Conservation (phyloP, 2,329 filamentous ascomycete genomes). For the Diaporthe batatas region DNA sequence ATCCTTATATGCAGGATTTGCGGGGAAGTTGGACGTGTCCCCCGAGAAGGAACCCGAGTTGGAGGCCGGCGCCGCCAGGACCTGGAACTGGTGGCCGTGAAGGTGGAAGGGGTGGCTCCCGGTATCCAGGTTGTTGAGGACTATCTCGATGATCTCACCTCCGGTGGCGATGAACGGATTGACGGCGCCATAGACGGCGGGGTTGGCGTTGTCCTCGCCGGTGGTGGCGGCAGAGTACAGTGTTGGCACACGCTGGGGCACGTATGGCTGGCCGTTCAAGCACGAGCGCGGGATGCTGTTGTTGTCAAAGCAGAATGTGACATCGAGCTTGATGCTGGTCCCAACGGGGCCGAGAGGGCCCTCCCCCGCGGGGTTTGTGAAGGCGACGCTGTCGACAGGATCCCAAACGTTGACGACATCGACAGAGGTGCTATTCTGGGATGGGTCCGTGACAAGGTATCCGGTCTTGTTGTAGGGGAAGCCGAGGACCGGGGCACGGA, state of each 20-base stretch:
- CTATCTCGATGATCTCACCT: constrained; percentile 59
- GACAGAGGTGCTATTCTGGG: constrained; percentile 46
- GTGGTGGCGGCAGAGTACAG: constrained; percentile 78
- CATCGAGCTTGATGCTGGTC: constrained; percentile 67
- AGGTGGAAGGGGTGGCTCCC: constrained; percentile 66
- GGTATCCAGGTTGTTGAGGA: constrained; percentile 63
- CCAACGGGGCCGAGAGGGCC: constrained; percentile 65
- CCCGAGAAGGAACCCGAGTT: constrained; percentile 55
- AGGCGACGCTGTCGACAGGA: constrained; percentile 73
- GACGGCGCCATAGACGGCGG: constrained; percentile 58
- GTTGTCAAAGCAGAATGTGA: constrained; percentile 70
- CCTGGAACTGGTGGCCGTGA: constrained; percentile 69
- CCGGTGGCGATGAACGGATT: constrained; percentile 56
- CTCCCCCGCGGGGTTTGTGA: constrained; percentile 68
- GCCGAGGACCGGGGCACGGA: constrained; percentile 48
- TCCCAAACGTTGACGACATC: constrained; percentile 55
- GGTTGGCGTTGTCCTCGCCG: constrained; percentile 58
- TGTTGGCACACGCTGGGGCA: constrained; percentile 76
- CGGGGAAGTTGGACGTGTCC: constrained; percentile 47
- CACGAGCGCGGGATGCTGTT: constrained; percentile 73
- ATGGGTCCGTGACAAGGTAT: constrained; percentile 56
- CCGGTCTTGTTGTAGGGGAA: constrained; percentile 60
- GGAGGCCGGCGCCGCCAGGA: constrained; percentile 58
- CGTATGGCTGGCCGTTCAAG: constrained; percentile 76
- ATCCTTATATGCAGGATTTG: constrained; percentile 53